phyloP scores from a whole-genome alignment of 208 protist species.

The Sergeia podlipaevii region DNA sequence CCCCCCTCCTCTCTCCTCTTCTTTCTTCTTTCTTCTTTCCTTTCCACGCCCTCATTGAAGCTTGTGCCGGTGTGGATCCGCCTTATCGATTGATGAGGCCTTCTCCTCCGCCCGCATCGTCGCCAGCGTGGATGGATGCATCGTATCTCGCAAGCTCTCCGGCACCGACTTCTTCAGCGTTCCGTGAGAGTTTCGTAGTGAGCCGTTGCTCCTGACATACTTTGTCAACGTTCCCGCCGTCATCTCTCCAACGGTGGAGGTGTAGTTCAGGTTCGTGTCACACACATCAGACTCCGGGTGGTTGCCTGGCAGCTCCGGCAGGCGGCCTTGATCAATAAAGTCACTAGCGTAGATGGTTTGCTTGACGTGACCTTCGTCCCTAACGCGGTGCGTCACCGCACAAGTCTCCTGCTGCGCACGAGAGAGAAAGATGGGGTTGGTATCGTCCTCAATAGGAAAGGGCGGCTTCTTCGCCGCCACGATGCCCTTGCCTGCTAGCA shows the following conservation, averaged over 20 bases:
- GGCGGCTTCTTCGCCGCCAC: neutral
- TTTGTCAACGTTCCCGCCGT: constrained; percentile 44
- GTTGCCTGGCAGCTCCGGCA: constrained; percentile 69
- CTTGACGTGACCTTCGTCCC: constrained; percentile 67
- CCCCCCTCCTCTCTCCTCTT: neutral
- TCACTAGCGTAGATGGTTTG: constrained; percentile 69
- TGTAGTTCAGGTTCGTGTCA: constrained; percentile 28
- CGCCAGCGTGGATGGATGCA: constrained; percentile 8
- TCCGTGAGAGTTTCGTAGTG: constrained; percentile 72
- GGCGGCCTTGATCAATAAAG: constrained; percentile 51
- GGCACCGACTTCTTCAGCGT: constrained; percentile 33
- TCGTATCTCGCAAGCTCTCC: neutral
- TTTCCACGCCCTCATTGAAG: constrained; percentile 14
- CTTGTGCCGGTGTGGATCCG: constrained; percentile 76
- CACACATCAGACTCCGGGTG: constrained; percentile 19
- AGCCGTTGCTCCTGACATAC: constrained; percentile 12
- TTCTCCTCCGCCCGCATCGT: constrained; percentile 51
- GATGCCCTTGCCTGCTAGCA: constrained; percentile 33
- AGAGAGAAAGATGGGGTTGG: constrained; percentile 60
- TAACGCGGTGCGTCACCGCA: constrained; percentile 49
- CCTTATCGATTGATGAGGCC: constrained; percentile 48
- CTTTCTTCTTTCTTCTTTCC: neutral
- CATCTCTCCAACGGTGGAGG: constrained; percentile 45
- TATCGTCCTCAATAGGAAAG: constrained; percentile 38
- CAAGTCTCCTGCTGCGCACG: constrained; percentile 36